Conservation (phyloP, 495 filamentous ascomycete species). For the Lophiostoma macrostomum region DNA sequence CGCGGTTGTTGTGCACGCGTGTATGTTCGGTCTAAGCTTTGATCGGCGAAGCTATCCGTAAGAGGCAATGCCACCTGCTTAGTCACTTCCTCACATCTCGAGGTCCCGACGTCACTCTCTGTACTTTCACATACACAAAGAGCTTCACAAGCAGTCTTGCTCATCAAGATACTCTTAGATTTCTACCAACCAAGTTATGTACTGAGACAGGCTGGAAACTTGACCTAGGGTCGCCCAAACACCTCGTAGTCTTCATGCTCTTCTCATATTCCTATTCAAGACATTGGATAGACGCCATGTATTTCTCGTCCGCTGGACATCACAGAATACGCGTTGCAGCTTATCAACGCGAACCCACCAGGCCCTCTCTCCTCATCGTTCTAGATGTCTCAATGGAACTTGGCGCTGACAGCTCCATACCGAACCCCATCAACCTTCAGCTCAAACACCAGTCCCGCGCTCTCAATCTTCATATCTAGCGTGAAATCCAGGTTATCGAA, state of each 20-base stretch:
- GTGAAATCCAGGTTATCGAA: slow-evolving; percentile 75
- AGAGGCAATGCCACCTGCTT: neutral
- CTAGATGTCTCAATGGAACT: slow-evolving; percentile 53
- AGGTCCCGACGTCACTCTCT: too few species aligned
- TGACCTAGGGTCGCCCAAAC: too few species aligned
- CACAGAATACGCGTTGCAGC: neutral
- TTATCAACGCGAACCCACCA: neutral
- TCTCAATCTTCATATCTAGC: slow-evolving; percentile 72
- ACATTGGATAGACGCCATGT: too few species aligned
- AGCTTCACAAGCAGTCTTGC: too few species aligned
- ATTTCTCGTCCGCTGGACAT: too few species aligned
- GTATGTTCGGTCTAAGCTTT: slow-evolving; percentile 13
- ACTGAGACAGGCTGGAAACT: too few species aligned
- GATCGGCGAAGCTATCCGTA: neutral
- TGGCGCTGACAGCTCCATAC: slow-evolving; percentile 68
- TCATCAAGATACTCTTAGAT: too few species aligned
- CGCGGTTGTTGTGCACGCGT: slow-evolving; percentile 1
- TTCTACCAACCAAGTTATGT: too few species aligned
- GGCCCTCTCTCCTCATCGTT: neutral
- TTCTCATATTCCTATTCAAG: too few species aligned
- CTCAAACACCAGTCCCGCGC: slow-evolving; percentile 67
- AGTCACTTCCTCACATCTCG: too few species aligned
- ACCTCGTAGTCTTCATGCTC: too few species aligned
- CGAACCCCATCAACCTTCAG: slow-evolving; percentile 68
- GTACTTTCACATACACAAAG: too few species aligned